Evolutionary conservation across 192 early-diverging fungal genomes (phyloP).

Genomic region (Endogone sp.): DNA sequence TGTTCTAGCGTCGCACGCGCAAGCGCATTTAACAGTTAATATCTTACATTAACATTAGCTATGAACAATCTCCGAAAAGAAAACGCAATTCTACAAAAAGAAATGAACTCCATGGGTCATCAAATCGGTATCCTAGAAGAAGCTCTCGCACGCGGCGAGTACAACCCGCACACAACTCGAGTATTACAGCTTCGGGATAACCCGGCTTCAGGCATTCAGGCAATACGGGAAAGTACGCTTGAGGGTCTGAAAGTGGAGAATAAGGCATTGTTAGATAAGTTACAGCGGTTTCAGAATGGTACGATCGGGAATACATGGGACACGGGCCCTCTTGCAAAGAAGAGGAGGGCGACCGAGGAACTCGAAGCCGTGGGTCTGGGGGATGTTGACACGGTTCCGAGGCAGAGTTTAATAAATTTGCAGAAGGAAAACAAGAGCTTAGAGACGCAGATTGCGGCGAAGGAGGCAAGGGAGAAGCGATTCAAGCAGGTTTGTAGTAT

Average conservation of each 20-base stretch:
- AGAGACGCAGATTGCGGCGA: constrained; percentile 48
- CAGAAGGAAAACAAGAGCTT: constrained; percentile 55
- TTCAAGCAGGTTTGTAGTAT: constrained; percentile 53
- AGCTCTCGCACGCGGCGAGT: constrained; percentile 59
- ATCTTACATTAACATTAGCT: neutral
- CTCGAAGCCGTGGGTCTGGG: constrained; percentile 9
- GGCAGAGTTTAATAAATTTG: constrained; percentile 50
- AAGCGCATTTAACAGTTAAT: no score
- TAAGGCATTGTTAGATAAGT: constrained; percentile 39
- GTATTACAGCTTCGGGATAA: constrained; percentile 76
- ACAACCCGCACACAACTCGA: constrained; percentile 52
- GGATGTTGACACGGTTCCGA: constrained; percentile 37
- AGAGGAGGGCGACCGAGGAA: constrained; percentile 5
- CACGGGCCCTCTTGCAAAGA: neutral
- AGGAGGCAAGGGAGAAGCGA: constrained; percentile 62
- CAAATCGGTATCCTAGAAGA: constrained; percentile 57
- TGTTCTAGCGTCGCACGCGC: no score
- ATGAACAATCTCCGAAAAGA: constrained; percentile 10
- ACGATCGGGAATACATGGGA: neutral
- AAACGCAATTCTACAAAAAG: constrained; percentile 30
- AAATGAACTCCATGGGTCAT: constrained; percentile 36
- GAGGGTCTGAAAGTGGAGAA: constrained; percentile 70
- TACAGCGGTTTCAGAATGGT: constrained; percentile 20
- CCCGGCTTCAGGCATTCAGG: constrained; percentile 61
- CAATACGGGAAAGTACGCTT: constrained; percentile 66